A percentile compares a stretch with the other conserved stretches of the same genome.
These are phyloP conservation scores for Talaromyces sp. DNA, from an alignment of 2,329 filamentous ascomycete species.

Conservation along the genomic window DNA sequence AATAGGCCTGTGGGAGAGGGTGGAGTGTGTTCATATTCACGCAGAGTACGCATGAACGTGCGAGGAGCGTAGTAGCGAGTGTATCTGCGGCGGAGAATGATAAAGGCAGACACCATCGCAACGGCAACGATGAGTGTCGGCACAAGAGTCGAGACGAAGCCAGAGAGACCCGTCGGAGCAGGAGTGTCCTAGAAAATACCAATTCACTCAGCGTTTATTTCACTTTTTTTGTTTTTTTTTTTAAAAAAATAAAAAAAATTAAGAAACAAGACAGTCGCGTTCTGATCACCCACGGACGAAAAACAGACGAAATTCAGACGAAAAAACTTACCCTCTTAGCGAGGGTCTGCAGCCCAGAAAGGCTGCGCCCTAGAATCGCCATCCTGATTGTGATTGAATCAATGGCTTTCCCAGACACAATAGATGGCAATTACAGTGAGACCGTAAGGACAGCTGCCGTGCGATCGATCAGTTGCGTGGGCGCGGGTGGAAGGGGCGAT, in stretches of 20 bases:
- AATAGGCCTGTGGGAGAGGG: conserved; percentile 56
- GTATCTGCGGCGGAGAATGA: conserved; percentile 45
- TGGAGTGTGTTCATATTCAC: conserved; percentile 52
- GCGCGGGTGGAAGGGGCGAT: neutral
- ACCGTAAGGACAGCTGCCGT: neutral
- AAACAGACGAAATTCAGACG: too few species aligned
- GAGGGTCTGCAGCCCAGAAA: conserved; percentile 1
- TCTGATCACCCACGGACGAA: neutral
- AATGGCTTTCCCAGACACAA: neutral
- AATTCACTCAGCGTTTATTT: neutral
- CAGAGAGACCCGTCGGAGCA: conserved; percentile 36
- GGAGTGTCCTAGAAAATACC: neutral
- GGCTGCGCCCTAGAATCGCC: conserved; percentile 7
- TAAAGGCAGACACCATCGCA: conserved; percentile 45
- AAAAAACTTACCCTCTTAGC: neutral
- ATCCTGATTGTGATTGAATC: neutral
- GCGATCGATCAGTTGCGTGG: neutral
- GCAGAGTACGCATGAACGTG: conserved; percentile 50
- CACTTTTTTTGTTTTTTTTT: too few species aligned
- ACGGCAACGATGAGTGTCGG: conserved; percentile 40
- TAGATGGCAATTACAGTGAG: neutral
- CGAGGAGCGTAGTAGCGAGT: conserved; percentile 50
- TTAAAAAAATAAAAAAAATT: too few species aligned
- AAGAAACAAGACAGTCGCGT: too few species aligned
- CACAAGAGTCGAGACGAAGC: conserved; percentile 45